phyloP scores from a whole-genome alignment of 2,329 filamentous ascomycete species.

The Leptographium galeiforme region DNA sequence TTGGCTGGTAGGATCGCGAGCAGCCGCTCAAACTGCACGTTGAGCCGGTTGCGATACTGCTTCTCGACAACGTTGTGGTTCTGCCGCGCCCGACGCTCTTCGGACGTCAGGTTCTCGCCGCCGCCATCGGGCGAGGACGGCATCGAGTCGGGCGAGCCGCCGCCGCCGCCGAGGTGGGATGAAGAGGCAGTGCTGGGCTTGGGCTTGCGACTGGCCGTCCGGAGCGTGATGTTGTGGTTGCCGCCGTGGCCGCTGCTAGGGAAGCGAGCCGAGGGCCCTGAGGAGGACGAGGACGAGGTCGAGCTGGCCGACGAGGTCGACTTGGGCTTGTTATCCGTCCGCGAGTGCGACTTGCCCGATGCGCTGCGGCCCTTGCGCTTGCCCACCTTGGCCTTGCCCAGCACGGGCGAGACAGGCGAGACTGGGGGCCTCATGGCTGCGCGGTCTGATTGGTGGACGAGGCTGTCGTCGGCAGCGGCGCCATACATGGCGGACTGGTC shows the following conservation, averaged over 20 bases:
- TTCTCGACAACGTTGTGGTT: constrained; percentile 34
- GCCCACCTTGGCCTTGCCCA: not conserved
- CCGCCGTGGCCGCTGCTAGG: constrained; percentile 8
- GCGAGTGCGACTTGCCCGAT: not conserved
- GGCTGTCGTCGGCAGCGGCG: not conserved
- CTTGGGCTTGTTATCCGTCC: not conserved
- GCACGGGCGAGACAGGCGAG: not conserved
- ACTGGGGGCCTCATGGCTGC: not conserved
- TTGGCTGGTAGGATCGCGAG: constrained; percentile 23
- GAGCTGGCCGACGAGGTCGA: constrained; percentile 6
- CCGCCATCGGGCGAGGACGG: constrained; percentile 5
- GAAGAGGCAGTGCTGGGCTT: not conserved
- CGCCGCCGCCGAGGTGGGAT: not conserved
- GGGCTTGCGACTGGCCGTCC: constrained; percentile 10
- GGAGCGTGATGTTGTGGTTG: constrained; percentile 11
- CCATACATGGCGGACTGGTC: not conserved
- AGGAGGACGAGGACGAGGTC: not conserved
- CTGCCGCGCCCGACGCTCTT: constrained; percentile 11
- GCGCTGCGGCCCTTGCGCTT: not conserved
- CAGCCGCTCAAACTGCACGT: constrained; percentile 30
- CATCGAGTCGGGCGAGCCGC: not conserved
- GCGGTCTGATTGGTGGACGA: not conserved
- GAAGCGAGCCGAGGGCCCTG: not conserved
- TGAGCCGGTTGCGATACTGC: constrained; percentile 33
- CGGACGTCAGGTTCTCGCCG: constrained; percentile 5